phyloP scores from a whole-genome alignment of 768 basidiomycete genomes.

The Boletus eberwhitei region DNA sequence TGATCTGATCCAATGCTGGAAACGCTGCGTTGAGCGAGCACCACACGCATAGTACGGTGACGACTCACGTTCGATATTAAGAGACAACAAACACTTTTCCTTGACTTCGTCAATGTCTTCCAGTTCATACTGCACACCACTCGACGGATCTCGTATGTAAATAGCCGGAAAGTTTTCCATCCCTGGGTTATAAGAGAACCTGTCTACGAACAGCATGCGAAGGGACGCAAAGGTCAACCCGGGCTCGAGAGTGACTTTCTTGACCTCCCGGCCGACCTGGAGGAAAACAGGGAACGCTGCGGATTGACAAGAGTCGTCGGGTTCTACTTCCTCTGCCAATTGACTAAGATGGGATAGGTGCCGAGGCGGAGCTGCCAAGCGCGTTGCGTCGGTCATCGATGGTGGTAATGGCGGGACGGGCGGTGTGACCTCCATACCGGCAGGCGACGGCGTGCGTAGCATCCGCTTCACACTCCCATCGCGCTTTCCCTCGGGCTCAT shows the following conservation, averaged over 20 bases:
- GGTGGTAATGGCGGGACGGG: constrained; percentile 51
- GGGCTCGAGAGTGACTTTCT: constrained; percentile 74
- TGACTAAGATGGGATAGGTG: constrained; percentile 11
- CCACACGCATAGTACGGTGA: background rate
- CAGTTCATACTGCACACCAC: constrained; percentile 92
- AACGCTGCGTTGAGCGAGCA: constrained; percentile 3
- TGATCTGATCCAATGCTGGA: constrained; percentile 94
- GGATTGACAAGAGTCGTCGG: constrained; percentile 14
- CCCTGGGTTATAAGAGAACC: constrained; percentile 91
- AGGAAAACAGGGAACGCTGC: constrained; percentile 71
- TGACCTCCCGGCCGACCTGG: constrained; percentile 87
- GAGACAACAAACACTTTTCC: constrained; percentile 80
- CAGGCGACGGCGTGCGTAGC: constrained; percentile 36
- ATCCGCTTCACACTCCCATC: constrained; percentile 26
- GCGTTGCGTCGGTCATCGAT: constrained; percentile 40
- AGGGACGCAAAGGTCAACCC: constrained; percentile 70
- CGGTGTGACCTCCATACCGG: constrained; percentile 17
- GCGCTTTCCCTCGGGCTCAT: constrained; percentile 39
- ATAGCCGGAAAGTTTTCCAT: constrained; percentile 93
- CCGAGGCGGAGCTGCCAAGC: constrained; percentile 7
- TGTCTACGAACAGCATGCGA: constrained; percentile 88
- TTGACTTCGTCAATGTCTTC: constrained; percentile 93
- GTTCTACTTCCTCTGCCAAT: constrained; percentile 19
- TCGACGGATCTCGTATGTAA: constrained; percentile 89
- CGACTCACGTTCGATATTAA: constrained; percentile 94